Conservation (phyloP, 768 basidiomycete species). For the Fibroporia radiculosa region DNA sequence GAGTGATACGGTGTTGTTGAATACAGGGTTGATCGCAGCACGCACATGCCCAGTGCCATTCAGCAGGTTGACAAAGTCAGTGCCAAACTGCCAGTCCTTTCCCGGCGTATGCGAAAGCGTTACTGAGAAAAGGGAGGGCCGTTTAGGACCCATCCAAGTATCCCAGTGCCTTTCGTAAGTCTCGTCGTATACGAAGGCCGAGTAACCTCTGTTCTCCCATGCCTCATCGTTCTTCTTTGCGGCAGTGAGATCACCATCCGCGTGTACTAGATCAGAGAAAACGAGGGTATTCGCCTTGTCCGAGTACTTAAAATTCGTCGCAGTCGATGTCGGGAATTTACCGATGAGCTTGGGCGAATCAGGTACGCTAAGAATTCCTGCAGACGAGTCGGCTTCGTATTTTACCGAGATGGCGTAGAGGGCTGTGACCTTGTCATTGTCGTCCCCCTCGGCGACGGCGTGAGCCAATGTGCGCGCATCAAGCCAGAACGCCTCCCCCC, state of each 20-base stretch:
- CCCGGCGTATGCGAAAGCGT: slow-evolving; percentile 39
- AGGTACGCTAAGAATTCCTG: slow-evolving; percentile 25
- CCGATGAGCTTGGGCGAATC: slow-evolving; percentile 45
- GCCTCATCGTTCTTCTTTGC: slow-evolving; percentile 63
- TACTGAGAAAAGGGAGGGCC: slow-evolving; percentile 64
- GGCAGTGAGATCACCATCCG: slow-evolving; percentile 63
- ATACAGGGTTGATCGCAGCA: slow-evolving; percentile 26
- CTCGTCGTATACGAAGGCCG: slow-evolving; percentile 47
- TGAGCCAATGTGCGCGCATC: slow-evolving; percentile 63
- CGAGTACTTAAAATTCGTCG: slow-evolving; percentile 65
- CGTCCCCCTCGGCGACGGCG: slow-evolving; percentile 46
- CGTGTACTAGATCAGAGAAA: slow-evolving; percentile 80
- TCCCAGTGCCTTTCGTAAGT: slow-evolving; percentile 48
- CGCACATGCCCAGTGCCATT: slow-evolving; percentile 69
- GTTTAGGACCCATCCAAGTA: slow-evolving; percentile 68
- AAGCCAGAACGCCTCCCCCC: slow-evolving; percentile 78
- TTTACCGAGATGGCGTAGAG: slow-evolving; percentile 55
- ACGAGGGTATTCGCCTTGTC: slow-evolving; percentile 52
- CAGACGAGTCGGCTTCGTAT: slow-evolving; percentile 27
- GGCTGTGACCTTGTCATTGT: slow-evolving; percentile 39
- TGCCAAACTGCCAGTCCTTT: slow-evolving; percentile 46
- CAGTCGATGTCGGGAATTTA: slow-evolving; percentile 59
- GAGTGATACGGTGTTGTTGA: too few species aligned
- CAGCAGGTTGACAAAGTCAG: slow-evolving; percentile 50
- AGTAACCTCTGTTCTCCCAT: slow-evolving; percentile 66